phyloP scores from a whole-genome alignment of 1,139 yeast genomes.

The Debaryomycetaceae sp. region DNA sequence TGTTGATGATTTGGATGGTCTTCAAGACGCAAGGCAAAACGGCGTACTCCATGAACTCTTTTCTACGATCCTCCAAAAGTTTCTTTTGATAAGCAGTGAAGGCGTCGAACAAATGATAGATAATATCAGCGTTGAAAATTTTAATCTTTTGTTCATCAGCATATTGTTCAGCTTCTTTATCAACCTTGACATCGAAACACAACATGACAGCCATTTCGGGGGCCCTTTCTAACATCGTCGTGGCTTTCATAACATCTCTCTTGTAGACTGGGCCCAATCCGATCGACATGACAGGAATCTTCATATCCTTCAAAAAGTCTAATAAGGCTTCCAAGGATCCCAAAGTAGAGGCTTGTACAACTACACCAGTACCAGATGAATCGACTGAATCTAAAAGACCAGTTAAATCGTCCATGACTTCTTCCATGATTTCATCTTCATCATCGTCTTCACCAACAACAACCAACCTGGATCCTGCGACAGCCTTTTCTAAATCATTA shows the following conservation, averaged over 20 bases:
- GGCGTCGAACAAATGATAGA: conserved; percentile 92
- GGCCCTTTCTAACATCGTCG: conserved; percentile 94
- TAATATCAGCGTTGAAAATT: conserved; percentile 92
- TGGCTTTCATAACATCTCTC: conserved; percentile 97
- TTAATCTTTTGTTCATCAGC: conserved; percentile 90
- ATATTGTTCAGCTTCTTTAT: conserved; percentile 96
- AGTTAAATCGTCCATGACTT: conserved; percentile 97
- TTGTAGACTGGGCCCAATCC: conserved; percentile 97
- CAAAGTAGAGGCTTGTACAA: conserved; percentile 96
- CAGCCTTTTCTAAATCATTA: conserved; percentile 95
- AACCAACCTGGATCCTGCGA: conserved; percentile 94
- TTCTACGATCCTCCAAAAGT: conserved; percentile 84
- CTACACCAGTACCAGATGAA: conserved; percentile 91
- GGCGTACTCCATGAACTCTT: conserved; percentile 84
- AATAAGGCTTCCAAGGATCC: conserved; percentile 97
- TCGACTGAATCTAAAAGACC: conserved; percentile 94
- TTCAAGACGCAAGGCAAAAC: conserved; percentile 93
- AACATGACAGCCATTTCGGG: conserved; percentile 95
- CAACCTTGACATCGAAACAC: conserved; percentile 96
- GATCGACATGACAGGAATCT: conserved; percentile 97
- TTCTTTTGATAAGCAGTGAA: conserved; percentile 90
- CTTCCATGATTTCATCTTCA: conserved; percentile 96
- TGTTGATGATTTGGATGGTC: conserved; percentile 94
- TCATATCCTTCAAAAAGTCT: conserved; percentile 96
- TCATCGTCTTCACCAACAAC: conserved; percentile 97